phyloP scores from a whole-genome alignment of 257 asterid species.

The Solanum chaucha region DNA sequence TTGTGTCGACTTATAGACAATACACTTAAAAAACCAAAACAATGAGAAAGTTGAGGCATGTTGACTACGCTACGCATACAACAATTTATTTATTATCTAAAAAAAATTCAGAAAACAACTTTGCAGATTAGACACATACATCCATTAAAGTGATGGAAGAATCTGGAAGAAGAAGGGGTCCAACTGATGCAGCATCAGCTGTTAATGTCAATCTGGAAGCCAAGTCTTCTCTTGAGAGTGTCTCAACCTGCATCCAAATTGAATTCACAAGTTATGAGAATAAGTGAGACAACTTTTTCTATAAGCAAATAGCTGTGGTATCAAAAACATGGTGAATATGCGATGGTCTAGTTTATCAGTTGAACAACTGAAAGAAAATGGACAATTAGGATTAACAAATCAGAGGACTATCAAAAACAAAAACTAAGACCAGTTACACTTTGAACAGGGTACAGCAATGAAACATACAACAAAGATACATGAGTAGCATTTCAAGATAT shows the following conservation, averaged over 20 bases:
- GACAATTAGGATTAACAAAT: neutral
- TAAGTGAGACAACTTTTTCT: conserved; percentile 1
- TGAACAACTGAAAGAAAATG: neutral
- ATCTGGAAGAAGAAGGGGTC: conserved; percentile 76
- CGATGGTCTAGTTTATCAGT: neutral
- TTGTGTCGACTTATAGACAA: neutral
- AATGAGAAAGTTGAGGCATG: neutral
- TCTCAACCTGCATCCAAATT: conserved; percentile 61
- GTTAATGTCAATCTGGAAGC: conserved; percentile 90
- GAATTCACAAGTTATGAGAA: conserved; percentile 2
- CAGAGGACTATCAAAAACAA: neutral
- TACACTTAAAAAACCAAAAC: neutral
- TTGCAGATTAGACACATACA: conserved; percentile 30
- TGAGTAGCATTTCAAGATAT: neutral
- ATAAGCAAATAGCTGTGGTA: neutral
- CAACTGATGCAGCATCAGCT: conserved; percentile 71
- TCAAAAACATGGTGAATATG: neutral
- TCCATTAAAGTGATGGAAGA: conserved; percentile 79
- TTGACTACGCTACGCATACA: neutral
- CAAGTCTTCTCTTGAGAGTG: conserved; percentile 79
- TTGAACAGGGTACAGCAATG: neutral
- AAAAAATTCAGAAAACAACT: neutral
- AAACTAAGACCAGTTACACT: neutral
- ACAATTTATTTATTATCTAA: neutral
- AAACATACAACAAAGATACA: neutral